Percentiles rank a stretch among this genome's conserved stretches.
Conservation (phyloP, 306 rosid species). For the Canavalia gladiata region DNA sequence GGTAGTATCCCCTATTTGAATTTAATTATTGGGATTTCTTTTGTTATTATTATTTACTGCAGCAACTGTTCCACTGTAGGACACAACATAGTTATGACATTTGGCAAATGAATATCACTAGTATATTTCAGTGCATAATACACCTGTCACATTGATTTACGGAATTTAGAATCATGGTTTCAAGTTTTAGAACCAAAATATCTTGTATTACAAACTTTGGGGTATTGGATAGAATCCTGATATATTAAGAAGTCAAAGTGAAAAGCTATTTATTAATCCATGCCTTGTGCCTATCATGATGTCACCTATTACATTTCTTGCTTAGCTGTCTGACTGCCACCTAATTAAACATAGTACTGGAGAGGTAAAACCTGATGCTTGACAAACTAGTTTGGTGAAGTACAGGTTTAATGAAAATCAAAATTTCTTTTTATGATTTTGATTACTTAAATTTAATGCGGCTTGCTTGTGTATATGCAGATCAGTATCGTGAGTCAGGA, state of each 20-base stretch:
- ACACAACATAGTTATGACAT: conserved; percentile 2
- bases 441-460: conserved; percentile 19
- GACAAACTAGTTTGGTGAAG: background rate
- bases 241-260: conserved; percentile 16
- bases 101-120: background rate
- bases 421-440: conserved; percentile 32
- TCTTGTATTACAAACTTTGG: background rate
- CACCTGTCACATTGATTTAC: background rate
- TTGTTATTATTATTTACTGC: conserved; percentile 22
- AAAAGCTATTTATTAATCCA: conserved; percentile 32
- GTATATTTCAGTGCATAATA: conserved; percentile 1
- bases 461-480: conserved; percentile 56
- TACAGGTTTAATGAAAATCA: conserved; percentile 20
- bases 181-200: conserved; percentile 2
- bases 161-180: conserved; percentile 6
- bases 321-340: background rate
- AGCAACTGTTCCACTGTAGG: conserved; percentile 22
- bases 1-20: background rate
- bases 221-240: background rate
- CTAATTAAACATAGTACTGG: background rate
- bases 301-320: conserved; percentile 14
- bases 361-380: conserved; percentile 25
- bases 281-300: background rate
- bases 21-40: conserved; percentile 3
- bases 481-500: conserved; percentile 88